Conservation (phyloP, 805 yeast species). For the Lachancea sp. region DNA sequence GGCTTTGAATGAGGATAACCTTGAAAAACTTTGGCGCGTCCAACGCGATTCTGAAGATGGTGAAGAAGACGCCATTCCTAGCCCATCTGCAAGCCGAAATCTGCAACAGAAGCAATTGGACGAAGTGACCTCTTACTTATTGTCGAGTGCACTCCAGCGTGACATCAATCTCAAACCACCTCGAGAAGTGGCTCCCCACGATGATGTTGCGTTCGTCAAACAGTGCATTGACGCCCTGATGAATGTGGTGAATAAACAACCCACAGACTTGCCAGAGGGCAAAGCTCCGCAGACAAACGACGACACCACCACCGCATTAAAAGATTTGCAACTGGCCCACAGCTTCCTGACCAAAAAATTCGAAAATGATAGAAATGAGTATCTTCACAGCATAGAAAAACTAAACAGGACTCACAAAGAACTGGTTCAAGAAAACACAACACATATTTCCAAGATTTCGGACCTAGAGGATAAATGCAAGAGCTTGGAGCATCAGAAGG, state of each 20-base stretch:
- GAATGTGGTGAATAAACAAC: background rate
- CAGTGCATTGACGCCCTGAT: conserved; percentile 24
- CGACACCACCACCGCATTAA: conserved; percentile 43
- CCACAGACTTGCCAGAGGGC: background rate
- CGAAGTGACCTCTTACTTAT: conserved; percentile 27
- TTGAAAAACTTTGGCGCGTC: background rate
- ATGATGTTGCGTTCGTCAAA: conserved; percentile 24
- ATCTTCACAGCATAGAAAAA: conserved; percentile 46
- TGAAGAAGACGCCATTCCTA: conserved; percentile 1
- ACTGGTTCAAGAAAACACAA: conserved; percentile 47
- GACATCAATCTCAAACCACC: conserved; percentile 27
- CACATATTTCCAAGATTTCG: conserved; percentile 33
- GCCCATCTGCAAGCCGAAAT: conserved; percentile 3
- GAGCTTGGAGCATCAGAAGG: conserved; percentile 15
- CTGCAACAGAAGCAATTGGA: conserved; percentile 11
- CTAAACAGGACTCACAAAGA: conserved; percentile 44
- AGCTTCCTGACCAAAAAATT: conserved; percentile 61
- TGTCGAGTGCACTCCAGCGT: conserved; percentile 26
- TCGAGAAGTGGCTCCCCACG: background rate
- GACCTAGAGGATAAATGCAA: conserved; percentile 22
- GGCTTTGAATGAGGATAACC: background rate
- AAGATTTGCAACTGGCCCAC: conserved; percentile 66
- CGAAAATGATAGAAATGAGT: conserved; percentile 56
- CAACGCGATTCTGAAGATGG: background rate
- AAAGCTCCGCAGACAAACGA: conserved; percentile 8